Conservation (phyloP, 139 green algal genomes). For the Mesotaenium endlicherianum region DNA sequence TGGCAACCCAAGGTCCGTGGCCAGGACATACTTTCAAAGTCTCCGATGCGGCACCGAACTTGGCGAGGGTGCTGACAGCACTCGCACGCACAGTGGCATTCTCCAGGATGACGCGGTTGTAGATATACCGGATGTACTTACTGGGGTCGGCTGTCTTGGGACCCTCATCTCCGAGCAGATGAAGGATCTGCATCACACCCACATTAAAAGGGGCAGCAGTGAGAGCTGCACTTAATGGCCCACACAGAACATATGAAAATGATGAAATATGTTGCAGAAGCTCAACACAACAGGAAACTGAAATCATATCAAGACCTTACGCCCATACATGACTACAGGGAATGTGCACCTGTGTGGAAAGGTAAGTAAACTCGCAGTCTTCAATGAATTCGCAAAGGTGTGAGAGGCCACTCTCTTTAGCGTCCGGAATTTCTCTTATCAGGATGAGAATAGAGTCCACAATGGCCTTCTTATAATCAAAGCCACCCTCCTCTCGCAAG, state of each 20-base stretch:
- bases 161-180: constrained; percentile 86
- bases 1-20: no score
- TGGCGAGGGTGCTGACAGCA: constrained; percentile 82
- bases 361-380: constrained; percentile 98
- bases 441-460: constrained; percentile 90
- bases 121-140: constrained; percentile 87
- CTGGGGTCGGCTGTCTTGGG: constrained; percentile 65
- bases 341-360: constrained; percentile 66
- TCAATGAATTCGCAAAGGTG: constrained; percentile 99
- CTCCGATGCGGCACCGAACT: constrained; percentile 75
- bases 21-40: constrained; percentile 55
- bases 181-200: constrained; percentile 76
- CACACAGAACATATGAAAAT: not conserved
- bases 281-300: no score
- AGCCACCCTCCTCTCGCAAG: constrained; percentile 88
- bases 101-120: constrained; percentile 98
- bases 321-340: no score
- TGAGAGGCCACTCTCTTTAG: constrained; percentile 90
- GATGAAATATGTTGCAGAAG: no score
- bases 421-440: constrained; percentile 91
- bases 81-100: constrained; percentile 95
- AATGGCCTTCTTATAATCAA: constrained; percentile 98
- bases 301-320: no score
- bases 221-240: not conserved
- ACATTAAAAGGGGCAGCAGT: not conserved